Base-by-base conservation (phyloP, 257 asterid genomes). In the Gentiana straminea region DNA sequence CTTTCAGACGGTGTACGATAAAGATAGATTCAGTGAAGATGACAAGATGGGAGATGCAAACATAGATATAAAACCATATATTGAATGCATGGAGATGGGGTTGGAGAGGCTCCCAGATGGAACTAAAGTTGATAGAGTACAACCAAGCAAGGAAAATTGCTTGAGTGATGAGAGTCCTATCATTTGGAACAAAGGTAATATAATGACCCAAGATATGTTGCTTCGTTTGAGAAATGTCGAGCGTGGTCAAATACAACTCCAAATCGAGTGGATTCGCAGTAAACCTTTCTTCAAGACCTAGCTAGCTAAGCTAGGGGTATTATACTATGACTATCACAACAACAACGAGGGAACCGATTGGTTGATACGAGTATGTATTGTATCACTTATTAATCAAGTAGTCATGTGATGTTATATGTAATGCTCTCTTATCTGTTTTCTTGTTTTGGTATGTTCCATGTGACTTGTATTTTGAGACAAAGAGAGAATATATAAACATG, bases 41-140 rank as follows among this genome's bases (percentile, higher is more conserved):
- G 97, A 89, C 71, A 70, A 69, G 72, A 84, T 86, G 86, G 97
- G 95, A 24, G 71, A 55, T 13, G 94, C 95, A 0, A 54, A 72
- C 4, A 71, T 89, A 35, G 80, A 79, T 75, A 71, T 86, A 52
- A 73, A 56, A 38, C 71, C 93, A 1, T 64, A 71, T 49, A 35
- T 80, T 11, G 84, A 80, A 10, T 82, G 92, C 46, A 32, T 81
- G 63, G 74, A 56, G 50, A 69, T 74, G 81, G 81, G 81, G 24
- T 66, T 81, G 63, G 49, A 65, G 51, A 71, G 74, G 37, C 79
- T 79, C 33, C 88, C 94, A 1, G 80, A 81, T 1, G 89, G 89
- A 32, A 80, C 86, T 3, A 81, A 71, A 58, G 81, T 86, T 6
- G 75, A 71, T 38, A 78, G 85, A 61, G 76, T 86, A 62, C 77